Evolutionary conservation across 2,329 filamentous ascomycete genomes (phyloP), one percentile per base, ranked within the genome.

Genomic region (Raffaelea arxii): DNA sequence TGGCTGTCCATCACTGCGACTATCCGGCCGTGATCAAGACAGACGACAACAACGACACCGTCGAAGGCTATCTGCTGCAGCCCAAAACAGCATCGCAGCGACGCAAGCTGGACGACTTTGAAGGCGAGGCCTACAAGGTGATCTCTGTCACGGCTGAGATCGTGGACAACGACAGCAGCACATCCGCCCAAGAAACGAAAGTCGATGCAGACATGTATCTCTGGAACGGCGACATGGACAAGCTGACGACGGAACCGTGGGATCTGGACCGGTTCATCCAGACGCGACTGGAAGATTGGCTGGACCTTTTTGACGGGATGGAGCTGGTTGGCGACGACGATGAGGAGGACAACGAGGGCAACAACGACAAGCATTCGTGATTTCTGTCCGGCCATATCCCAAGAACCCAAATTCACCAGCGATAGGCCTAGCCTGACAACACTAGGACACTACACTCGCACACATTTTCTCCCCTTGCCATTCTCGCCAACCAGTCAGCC

Each of bases 91-190:
- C n/a, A 2, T 56, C 57, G 0, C 55, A 62, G 27, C 54, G 61
- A 2, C 55, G 50, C 9, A 65, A 61, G 21, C 37, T 64, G n/a
- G 62, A 62, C 27, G 53, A 61, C 16, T 65, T 64, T 23, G 60
- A 65, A 37, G 58, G 58, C 0, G 54, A 60, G n/a, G 9, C 21
- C 0, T 62, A 60, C 25, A 49, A 42, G 3, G 16, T 46, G 2
- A 53, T 51, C 0, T 16, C 43, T 2, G 54, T 58, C 0, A 40
- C 30, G 0, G 52, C 52, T n/a, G n/a, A n/a, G n/a, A n/a, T n/a
- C n/a, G n/a, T n/a, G n/a, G n/a, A n/a, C n/a, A n/a, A n/a, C n/a
- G n/a, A n/a, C n/a, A n/a, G n/a, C n/a, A n/a, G n/a, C n/a, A 0
- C 25, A 39, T 1, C 19, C 58, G 23, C 19, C 21, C 25, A 22